phyloP scores from a whole-genome alignment of 1,139 yeast species.

The Zygosaccharomyces sapae region DNA sequence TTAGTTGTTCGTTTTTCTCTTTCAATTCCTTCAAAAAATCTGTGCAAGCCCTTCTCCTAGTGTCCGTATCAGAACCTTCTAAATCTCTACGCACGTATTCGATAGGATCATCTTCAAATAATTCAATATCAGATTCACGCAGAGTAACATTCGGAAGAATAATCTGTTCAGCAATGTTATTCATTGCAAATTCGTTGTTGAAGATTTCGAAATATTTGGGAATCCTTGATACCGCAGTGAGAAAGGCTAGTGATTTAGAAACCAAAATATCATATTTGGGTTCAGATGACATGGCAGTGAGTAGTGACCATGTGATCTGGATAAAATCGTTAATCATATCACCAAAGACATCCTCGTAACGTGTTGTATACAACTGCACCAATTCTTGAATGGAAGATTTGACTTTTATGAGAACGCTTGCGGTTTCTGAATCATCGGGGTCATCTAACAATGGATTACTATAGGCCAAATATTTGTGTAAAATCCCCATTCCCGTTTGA shows the following conservation, averaged over 20 bases:
- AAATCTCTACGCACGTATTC: slow-evolving; percentile 86
- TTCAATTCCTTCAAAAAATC: slow-evolving; percentile 86
- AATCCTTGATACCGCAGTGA: slow-evolving; percentile 75
- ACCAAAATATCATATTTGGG: slow-evolving; percentile 81
- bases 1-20: slow-evolving; percentile 67
- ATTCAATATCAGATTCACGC: slow-evolving; percentile 82
- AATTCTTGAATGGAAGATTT: slow-evolving; percentile 84
- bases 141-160: slow-evolving; percentile 83
- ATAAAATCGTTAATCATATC: slow-evolving; percentile 73
- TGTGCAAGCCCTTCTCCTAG: slow-evolving; percentile 86
- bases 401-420: slow-evolving; percentile 66
- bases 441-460: slow-evolving; percentile 53
- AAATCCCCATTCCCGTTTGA: slow-evolving; percentile 67
- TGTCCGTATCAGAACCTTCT: slow-evolving; percentile 91
- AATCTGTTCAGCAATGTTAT: slow-evolving; percentile 75
- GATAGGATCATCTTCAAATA: slow-evolving; percentile 95
- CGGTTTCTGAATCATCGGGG: slow-evolving; percentile 59
- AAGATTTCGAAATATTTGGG: slow-evolving; percentile 64
- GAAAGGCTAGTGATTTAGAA: slow-evolving; percentile 74
- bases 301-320: slow-evolving; percentile 74
- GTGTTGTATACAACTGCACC: slow-evolving; percentile 76
- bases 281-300: slow-evolving; percentile 63
- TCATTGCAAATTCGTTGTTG: slow-evolving; percentile 61
- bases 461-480: slow-evolving; percentile 75
- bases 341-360: slow-evolving; percentile 89